Evolutionary conservation across 1,284 basidiomycete species (phyloP).

Genomic region (Apiotrichum gracile): DNA sequence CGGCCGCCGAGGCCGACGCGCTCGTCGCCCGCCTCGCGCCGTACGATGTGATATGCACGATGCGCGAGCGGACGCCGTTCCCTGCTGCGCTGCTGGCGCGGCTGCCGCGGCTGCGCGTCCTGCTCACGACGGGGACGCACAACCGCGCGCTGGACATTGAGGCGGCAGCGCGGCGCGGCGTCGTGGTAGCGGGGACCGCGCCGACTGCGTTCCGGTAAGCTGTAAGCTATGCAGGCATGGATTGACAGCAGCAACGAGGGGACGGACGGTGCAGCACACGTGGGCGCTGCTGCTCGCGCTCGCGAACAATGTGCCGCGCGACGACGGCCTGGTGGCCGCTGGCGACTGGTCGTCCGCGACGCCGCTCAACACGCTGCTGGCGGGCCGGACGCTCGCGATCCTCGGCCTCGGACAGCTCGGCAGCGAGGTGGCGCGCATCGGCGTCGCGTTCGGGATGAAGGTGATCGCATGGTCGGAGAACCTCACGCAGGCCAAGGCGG

Average conservation of each 20-base stretch:
- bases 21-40: slow-evolving; percentile 53
- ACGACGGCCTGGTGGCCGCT: slow-evolving; percentile 47
- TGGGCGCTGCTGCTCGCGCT: slow-evolving; percentile 60
- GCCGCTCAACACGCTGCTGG: slow-evolving; percentile 17
- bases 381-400: slow-evolving; percentile 56
- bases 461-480: slow-evolving; percentile 62
- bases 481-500: slow-evolving; percentile 57
- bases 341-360: slow-evolving; percentile 12
- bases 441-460: slow-evolving; percentile 55
- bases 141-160: slow-evolving; percentile 53
- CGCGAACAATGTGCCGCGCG: slow-evolving; percentile 52
- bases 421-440: slow-evolving; percentile 50
- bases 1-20: slow-evolving; percentile 29
- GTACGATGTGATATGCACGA: slow-evolving; percentile 59
- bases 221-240: not conserved
- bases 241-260: not conserved
- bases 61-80: slow-evolving; percentile 63
- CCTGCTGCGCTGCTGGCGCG: slow-evolving; percentile 51
- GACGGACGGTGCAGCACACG: slow-evolving; percentile 43
- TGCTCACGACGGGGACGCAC: slow-evolving; percentile 56
- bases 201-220: slow-evolving; percentile 19
- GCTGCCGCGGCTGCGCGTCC: slow-evolving; percentile 56
- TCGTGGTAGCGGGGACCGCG: slow-evolving; percentile 56
- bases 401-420: slow-evolving; percentile 59
- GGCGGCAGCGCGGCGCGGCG: slow-evolving; percentile 50